Percentiles rank a stretch among this genome's conserved stretches.
These are phyloP conservation scores for Coniochaeta sp. DNA, from an alignment of 2,329 filamentous ascomycete species.

Conservation along the genomic window DNA sequence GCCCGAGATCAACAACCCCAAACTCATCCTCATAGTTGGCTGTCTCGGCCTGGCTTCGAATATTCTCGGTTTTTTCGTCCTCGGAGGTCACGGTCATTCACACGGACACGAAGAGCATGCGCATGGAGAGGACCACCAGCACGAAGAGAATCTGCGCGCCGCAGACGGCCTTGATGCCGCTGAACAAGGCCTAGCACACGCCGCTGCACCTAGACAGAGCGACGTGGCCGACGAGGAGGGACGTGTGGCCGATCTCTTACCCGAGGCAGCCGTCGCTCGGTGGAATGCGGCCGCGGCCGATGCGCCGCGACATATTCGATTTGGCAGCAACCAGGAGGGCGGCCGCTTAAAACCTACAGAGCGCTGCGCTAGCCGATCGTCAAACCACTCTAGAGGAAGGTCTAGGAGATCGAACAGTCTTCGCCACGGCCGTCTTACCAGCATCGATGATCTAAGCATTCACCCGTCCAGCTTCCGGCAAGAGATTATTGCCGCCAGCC, in stretches of 20 bases:
- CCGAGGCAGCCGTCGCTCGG: constrained; percentile 51
- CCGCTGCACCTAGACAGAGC: constrained; percentile 24
- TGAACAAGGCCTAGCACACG: constrained; percentile 44
- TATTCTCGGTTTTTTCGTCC: constrained; percentile 77
- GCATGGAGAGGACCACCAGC: constrained; percentile 35
- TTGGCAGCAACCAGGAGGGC: constrained; percentile 14
- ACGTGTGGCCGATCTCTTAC: constrained; percentile 53
- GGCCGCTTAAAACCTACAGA: constrained; percentile 1
- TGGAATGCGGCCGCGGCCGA: constrained; percentile 19
- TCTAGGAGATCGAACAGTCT: constrained; percentile 37
- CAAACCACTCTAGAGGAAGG: constrained; percentile 25
- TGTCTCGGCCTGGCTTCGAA: constrained; percentile 82
- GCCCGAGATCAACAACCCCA: constrained; percentile 76
- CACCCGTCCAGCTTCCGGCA: constrained; percentile 87
- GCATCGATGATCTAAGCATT: constrained; percentile 69
- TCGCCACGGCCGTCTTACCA: constrained; percentile 52
- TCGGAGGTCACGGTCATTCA: constrained; percentile 87
- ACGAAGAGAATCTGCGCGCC: constrained; percentile 11
- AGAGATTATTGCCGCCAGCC: constrained; percentile 82
- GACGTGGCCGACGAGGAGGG: constrained; percentile 48
- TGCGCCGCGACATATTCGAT: constrained; percentile 32
- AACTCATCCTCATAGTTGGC: constrained; percentile 84
- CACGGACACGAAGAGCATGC: constrained; percentile 55
- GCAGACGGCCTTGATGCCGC: constrained; percentile 27
- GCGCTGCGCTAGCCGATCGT: constrained; percentile 14